Evolutionary conservation across 1,139 yeast genomes (phyloP).

Genomic region (Saccharomyces hybrid): DNA sequence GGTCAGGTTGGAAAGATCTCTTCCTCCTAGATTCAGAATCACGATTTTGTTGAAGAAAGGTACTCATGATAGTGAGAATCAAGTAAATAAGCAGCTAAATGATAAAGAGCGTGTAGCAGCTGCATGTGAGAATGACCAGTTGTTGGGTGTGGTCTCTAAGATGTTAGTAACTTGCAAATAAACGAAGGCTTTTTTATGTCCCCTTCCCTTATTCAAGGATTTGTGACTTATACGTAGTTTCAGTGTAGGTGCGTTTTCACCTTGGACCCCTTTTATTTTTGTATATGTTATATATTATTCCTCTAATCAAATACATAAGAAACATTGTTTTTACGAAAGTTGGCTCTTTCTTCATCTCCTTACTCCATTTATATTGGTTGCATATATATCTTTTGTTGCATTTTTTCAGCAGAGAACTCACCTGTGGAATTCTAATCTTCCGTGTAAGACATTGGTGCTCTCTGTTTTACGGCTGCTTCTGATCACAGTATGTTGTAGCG

Average conservation of each 20-base stretch:
- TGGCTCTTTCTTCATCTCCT: neutral
- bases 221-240: neutral
- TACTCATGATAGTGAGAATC: slow-evolving; percentile 90
- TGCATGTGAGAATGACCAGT: slow-evolving; percentile 94
- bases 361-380: neutral
- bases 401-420: neutral
- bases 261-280: too few relatives aligned
- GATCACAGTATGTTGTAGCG: neutral
- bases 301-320: neutral
- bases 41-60: slow-evolving; percentile 80
- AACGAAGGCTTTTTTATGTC: neutral
- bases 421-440: neutral
- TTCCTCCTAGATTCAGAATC: slow-evolving; percentile 79
- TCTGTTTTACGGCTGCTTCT: neutral
- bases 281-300: neutral
- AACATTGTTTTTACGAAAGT: neutral
- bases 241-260: neutral
- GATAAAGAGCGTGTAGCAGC: slow-evolving; percentile 98
- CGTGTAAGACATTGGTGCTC: neutral
- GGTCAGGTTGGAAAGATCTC: slow-evolving; percentile 80
- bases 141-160: slow-evolving; percentile 76
- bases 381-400: neutral
- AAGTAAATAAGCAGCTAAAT: slow-evolving; percentile 91
- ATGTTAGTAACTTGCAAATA: slow-evolving; percentile 77
- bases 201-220: neutral